Conservation (phyloP, 768 basidiomycete species). For the Collybia sp. region DNA sequence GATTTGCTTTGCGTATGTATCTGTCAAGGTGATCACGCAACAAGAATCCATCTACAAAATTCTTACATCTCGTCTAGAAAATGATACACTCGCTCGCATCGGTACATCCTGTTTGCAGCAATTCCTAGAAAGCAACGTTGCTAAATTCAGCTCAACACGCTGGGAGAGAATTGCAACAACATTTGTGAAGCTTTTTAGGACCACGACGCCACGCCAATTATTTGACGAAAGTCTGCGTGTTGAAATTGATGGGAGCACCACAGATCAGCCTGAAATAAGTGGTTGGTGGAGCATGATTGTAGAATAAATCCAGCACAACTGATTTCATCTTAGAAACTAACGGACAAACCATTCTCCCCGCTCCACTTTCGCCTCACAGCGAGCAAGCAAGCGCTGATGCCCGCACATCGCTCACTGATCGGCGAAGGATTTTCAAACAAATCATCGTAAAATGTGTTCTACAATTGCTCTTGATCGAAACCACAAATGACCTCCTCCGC, state of each 20-base stretch:
- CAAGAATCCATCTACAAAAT: neutral
- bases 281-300: constrained; percentile 12
- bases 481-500: constrained; percentile 90
- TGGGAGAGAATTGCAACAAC: constrained; percentile 94
- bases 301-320: neutral
- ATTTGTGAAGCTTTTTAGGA: constrained; percentile 94
- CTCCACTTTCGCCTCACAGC: constrained; percentile 78
- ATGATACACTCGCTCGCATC: constrained; percentile 95
- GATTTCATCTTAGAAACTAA: constrained; percentile 43
- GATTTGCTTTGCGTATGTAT: constrained; percentile 95
- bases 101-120: constrained; percentile 98
- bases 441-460: constrained; percentile 99
- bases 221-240: constrained; percentile 91
- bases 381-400: constrained; percentile 45
- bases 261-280: constrained; percentile 52
- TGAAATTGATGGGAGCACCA: constrained; percentile 61
- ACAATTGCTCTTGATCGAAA: constrained; percentile 94
- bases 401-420: constrained; percentile 58
- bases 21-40: constrained; percentile 79
- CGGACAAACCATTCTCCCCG: constrained; percentile 71
- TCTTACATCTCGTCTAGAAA: constrained; percentile 54
- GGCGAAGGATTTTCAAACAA: constrained; percentile 90
- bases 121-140: constrained; percentile 87
- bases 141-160: constrained; percentile 73
- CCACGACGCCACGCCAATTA: constrained; percentile 94